Percentiles rank a stretch among this genome's conserved stretches.
phyloP scores from a whole-genome alignment of 768 basidiomycete species.

The Leccinellum rugosiceps region DNA sequence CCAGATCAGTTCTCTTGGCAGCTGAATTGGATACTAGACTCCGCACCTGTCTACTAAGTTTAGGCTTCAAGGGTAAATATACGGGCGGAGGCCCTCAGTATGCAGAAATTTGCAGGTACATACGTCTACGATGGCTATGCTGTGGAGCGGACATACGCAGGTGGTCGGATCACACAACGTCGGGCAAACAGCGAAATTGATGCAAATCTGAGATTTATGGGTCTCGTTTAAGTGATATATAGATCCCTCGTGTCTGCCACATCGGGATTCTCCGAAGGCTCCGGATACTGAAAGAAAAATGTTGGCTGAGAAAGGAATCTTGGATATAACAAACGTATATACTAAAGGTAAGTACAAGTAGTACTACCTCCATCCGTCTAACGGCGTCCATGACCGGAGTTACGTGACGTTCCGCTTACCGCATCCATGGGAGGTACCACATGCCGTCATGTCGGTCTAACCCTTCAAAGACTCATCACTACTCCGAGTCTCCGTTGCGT shows the following conservation, averaged over 20 bases:
- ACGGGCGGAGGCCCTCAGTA: background rate
- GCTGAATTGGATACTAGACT: background rate
- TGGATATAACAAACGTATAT: background rate
- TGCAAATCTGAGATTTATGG: constrained; percentile 31
- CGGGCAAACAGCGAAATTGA: constrained; percentile 9
- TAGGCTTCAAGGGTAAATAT: background rate
- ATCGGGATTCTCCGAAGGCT: constrained; percentile 24
- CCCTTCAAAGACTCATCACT: constrained; percentile 17
- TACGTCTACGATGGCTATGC: constrained; percentile 1
- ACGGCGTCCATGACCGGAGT: constrained; percentile 22
- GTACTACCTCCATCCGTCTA: background rate
- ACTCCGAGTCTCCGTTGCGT: constrained; percentile 27
- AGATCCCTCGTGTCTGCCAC: constrained; percentile 10
- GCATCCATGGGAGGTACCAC: constrained; percentile 23
- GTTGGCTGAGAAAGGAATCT: constrained; percentile 3
- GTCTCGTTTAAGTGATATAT: constrained; percentile 14
- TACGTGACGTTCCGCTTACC: constrained; percentile 8
- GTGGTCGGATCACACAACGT: constrained; percentile 3
- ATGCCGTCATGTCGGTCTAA: constrained; percentile 30
- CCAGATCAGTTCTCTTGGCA: constrained; percentile 7
- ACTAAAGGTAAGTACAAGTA: background rate
- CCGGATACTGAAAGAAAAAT: background rate
- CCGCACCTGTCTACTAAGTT: background rate
- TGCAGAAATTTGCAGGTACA: background rate
- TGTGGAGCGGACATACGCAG: background rate